Evolutionary conservation across 2,329 filamentous ascomycete species (phyloP).

Genomic region (Aspergillus sp.): DNA sequence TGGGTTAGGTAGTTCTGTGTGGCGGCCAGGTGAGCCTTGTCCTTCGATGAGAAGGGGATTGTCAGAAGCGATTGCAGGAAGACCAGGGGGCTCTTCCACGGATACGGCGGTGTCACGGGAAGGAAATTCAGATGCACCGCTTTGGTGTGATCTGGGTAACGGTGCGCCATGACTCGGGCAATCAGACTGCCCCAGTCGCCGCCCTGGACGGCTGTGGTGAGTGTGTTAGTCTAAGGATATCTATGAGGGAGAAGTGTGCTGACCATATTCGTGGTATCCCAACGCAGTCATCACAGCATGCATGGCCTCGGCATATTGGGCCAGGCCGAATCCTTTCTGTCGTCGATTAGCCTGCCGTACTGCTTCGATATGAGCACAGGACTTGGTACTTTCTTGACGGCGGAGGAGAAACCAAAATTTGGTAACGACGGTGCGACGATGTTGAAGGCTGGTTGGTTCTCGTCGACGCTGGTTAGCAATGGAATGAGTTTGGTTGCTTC

Average conservation of each 20-base stretch:
- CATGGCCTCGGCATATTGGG: conserved; percentile 62
- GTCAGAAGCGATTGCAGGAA: conserved; percentile 37
- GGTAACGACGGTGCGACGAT: conserved; percentile 55
- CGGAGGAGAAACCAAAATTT: conserved; percentile 55
- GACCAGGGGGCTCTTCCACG: conserved; percentile 54
- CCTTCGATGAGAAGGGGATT: conserved; percentile 27
- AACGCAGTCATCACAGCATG: conserved; percentile 68
- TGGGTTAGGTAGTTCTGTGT: conserved; percentile 21
- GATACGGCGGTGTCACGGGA: conserved; percentile 47
- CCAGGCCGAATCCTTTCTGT: conserved; percentile 56
- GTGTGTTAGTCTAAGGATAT: not conserved
- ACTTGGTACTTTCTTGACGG: conserved; percentile 33
- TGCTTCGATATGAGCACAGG: too few relatives aligned
- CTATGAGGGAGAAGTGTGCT: conserved; percentile 1
- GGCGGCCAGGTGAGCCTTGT: conserved; percentile 20
- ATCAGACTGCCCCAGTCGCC: conserved; percentile 70
- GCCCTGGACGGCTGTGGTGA: conserved; percentile 49
- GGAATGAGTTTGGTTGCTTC: conserved; percentile 50
- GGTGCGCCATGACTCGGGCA: conserved; percentile 58
- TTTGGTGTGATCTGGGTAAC: conserved; percentile 57
- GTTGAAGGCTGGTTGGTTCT: conserved; percentile 47
- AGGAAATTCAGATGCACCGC: conserved; percentile 64
- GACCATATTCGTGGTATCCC: conserved; percentile 61
- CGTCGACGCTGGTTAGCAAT: conserved; percentile 37
- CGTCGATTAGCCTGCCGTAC: not conserved